These are phyloP conservation scores for Vitis hybrid DNA, from an alignment of 177 flowering plant genomes.

Conservation along the genomic window DNA sequence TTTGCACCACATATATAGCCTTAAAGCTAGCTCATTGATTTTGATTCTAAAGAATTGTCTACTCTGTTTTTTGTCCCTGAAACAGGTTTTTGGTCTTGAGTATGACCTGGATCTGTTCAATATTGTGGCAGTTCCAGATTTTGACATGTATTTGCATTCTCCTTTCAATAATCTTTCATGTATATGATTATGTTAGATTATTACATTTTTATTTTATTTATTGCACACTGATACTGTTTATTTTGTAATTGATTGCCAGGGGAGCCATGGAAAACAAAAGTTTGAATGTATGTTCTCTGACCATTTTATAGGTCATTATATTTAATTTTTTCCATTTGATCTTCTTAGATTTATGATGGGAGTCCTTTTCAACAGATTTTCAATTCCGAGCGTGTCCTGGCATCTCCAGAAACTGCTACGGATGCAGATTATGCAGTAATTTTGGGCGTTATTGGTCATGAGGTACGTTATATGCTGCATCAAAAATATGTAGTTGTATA, in stretches of 20 bases:
- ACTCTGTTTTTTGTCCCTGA: not conserved
- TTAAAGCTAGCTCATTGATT: not conserved
- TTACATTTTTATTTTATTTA: not conserved
- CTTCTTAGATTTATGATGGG: not conserved
- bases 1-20: not conserved
- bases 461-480: conserved; percentile 37
- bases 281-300: conserved; percentile 62
- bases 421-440: conserved; percentile 98
- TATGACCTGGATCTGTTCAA: conserved; percentile 98
- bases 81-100: conserved; percentile 92
- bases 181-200: not conserved
- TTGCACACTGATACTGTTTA: not conserved
- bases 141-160: conserved; percentile 68
- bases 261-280: conserved; percentile 99
- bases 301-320: not conserved
- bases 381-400: conserved; percentile 95
- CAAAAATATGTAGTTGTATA: not conserved
- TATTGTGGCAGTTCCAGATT: conserved; percentile 96
- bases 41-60: conserved; percentile 18
- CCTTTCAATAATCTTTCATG: not conserved
- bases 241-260: conserved; percentile 53
- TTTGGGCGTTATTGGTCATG: conserved; percentile 94
- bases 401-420: conserved; percentile 95
- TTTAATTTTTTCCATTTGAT: not conserved
- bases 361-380: conserved; percentile 56